These are phyloP conservation scores for Fusarium longipes DNA, from an alignment of 2,329 filamentous ascomycete species.

Conservation along the genomic window DNA sequence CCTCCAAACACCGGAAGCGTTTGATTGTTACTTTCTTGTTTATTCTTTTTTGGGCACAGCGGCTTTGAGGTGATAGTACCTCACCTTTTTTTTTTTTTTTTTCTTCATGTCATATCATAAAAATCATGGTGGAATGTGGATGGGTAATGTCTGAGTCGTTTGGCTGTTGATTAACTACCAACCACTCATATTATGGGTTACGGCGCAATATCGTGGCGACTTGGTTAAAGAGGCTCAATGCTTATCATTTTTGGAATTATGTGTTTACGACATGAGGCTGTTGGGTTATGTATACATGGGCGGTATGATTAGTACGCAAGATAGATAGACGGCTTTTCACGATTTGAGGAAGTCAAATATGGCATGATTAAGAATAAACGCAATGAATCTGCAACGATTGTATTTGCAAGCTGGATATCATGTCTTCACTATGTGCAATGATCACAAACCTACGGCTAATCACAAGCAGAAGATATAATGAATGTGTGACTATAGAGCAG, in stretches of 20 bases:
- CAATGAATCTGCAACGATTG: background rate
- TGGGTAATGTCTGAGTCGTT: conserved; percentile 21
- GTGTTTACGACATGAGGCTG: background rate
- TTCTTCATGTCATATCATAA: conserved; percentile 17
- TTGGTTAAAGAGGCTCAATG: background rate
- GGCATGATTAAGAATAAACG: conserved; percentile 27
- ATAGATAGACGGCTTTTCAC: conserved; percentile 31
- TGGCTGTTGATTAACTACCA: conserved; percentile 16
- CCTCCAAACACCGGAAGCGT: background rate
- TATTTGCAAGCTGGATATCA: background rate
- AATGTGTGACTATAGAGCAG: too few relatives aligned
- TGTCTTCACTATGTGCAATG: background rate
- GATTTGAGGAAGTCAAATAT: conserved; percentile 9
- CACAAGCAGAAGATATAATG: background rate
- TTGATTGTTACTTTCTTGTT: conserved; percentile 19
- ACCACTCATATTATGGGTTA: conserved; percentile 25
- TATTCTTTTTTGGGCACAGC: conserved; percentile 23
- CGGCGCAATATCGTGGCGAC: conserved; percentile 32
- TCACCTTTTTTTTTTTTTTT: background rate
- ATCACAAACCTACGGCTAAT: background rate
- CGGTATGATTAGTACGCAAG: conserved; percentile 9
- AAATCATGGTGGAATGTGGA: conserved; percentile 23
- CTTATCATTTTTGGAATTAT: background rate
- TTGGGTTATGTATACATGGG: conserved; percentile 8
- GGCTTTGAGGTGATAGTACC: conserved; percentile 7